These are phyloP conservation scores for Leucosporidium creatinivorum DNA, from an alignment of 768 basidiomycete species.

Conservation along the genomic window DNA sequence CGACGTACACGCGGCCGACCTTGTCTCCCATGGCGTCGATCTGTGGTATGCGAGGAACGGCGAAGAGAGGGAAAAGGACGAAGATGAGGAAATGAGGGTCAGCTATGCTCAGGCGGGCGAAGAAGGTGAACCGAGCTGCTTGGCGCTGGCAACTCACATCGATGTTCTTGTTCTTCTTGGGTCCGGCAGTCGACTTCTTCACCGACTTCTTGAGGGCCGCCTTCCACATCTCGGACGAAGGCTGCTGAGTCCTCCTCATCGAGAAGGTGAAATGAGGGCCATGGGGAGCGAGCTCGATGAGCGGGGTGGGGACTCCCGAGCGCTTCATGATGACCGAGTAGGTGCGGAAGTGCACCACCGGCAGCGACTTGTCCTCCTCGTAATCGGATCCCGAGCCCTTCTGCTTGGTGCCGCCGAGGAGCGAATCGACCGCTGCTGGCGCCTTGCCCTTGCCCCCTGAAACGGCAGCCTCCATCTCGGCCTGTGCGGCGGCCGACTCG, in stretches of 20 bases:
- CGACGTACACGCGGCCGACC: slow-evolving; percentile 81
- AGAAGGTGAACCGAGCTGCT: neutral
- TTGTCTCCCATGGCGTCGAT: slow-evolving; percentile 93
- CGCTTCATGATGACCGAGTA: slow-evolving; percentile 68
- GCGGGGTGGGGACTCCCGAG: slow-evolving; percentile 72
- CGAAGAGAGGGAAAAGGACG: neutral
- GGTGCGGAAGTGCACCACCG: slow-evolving; percentile 78
- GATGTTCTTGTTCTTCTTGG: slow-evolving; percentile 85
- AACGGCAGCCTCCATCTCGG: slow-evolving; percentile 16
- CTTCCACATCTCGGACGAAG: slow-evolving; percentile 73
- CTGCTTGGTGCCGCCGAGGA: slow-evolving; percentile 11
- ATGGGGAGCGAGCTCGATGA: slow-evolving; percentile 75
- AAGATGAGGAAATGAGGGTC: neutral
- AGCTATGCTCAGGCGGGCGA: neutral
- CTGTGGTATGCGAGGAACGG: neutral
- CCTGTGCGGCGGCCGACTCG: slow-evolving; percentile 5
- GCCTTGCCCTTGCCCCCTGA: slow-evolving; percentile 16
- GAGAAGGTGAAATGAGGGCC: slow-evolving; percentile 81
- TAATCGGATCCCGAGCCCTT: slow-evolving; percentile 6
- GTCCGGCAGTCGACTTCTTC: slow-evolving; percentile 64
- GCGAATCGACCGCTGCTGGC: slow-evolving; percentile 16
- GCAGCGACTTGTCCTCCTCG: slow-evolving; percentile 47
- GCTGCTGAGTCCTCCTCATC: slow-evolving; percentile 63
- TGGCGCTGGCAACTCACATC: slow-evolving; percentile 50
- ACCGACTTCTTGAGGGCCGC: slow-evolving; percentile 75